A percentile compares a stretch with the other conserved stretches of the same genome.
Conservation (phyloP, 805 yeast species). For the Wickerhamia fluorescens region DNA sequence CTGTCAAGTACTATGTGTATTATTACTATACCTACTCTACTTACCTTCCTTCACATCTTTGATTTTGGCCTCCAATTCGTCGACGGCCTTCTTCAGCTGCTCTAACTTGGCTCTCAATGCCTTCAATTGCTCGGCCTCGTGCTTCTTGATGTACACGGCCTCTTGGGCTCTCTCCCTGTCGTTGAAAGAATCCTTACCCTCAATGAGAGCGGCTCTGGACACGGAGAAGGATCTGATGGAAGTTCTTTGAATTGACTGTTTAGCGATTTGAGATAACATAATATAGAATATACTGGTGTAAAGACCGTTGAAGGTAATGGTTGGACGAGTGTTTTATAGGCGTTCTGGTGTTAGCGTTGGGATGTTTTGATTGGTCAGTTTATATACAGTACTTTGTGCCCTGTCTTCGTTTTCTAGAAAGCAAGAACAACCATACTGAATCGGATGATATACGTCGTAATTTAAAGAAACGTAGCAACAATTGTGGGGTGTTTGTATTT, state of each 20-base stretch:
- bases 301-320: neutral
- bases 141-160: slow-evolving; percentile 76
- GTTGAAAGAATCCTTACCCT: slow-evolving; percentile 29
- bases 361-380: no score
- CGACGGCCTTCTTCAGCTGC: slow-evolving; percentile 59
- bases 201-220: slow-evolving; percentile 18
- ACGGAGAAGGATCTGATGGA: slow-evolving; percentile 26
- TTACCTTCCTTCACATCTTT: slow-evolving; percentile 14
- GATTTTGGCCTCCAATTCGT: slow-evolving; percentile 43
- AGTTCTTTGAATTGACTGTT: slow-evolving; percentile 13
- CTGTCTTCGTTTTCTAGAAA: no score
- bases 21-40: no score
- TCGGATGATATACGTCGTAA: no score
- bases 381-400: no score
- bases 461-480: no score
- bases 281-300: slow-evolving; percentile 1
- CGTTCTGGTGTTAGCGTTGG: neutral
- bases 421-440: no score
- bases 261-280: slow-evolving; percentile 19
- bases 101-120: slow-evolving; percentile 69
- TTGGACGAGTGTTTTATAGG: neutral
- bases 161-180: slow-evolving; percentile 94
- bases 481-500: no score
- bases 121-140: slow-evolving; percentile 82
- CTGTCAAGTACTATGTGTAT: no score